Evolutionary conservation across 768 basidiomycete genomes (phyloP).

Genomic region (Tephrocybe rancida): DNA sequence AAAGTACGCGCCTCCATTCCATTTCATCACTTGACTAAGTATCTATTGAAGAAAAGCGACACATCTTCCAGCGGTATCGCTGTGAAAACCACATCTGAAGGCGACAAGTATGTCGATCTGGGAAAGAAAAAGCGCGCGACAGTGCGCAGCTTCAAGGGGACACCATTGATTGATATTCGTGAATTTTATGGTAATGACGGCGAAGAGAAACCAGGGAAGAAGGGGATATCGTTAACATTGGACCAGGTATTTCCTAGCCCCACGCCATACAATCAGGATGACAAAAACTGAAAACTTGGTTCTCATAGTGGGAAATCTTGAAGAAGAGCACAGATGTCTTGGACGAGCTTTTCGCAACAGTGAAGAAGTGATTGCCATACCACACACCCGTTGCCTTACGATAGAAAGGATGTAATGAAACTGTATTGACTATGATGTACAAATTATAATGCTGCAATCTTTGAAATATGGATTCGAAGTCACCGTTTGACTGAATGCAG

Average conservation of each 20-base stretch:
- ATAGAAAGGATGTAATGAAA: too few species aligned
- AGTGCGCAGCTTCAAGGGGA: slow-evolving; percentile 53
- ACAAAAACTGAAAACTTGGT: neutral
- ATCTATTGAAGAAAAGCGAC: slow-evolving; percentile 6
- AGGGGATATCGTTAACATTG: slow-evolving; percentile 66
- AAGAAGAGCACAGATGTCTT: slow-evolving; percentile 46
- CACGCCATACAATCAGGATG: neutral
- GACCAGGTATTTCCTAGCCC: slow-evolving; percentile 56
- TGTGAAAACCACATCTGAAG: slow-evolving; percentile 30
- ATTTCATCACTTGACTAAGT: neutral
- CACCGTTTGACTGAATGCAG: too few species aligned
- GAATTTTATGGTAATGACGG: slow-evolving; percentile 62
- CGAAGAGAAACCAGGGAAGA: slow-evolving; percentile 78
- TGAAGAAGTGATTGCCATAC: slow-evolving; percentile 29
- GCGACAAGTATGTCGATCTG: slow-evolving; percentile 64
- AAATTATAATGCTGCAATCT: neutral
- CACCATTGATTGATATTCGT: slow-evolving; percentile 66
- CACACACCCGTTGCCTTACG: too few species aligned
- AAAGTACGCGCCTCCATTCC: neutral
- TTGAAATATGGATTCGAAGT: too few species aligned
- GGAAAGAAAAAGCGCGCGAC: slow-evolving; percentile 75
- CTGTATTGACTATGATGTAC: slow-evolving; percentile 4
- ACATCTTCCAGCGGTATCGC: slow-evolving; percentile 21
- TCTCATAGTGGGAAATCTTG: slow-evolving; percentile 57
- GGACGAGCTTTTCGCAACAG: slow-evolving; percentile 48